A percentile compares a stretch with the other conserved stretches of the same genome.
Evolutionary conservation across 306 rosid species (phyloP).

Genomic region (Cucurbita ficifolia): DNA sequence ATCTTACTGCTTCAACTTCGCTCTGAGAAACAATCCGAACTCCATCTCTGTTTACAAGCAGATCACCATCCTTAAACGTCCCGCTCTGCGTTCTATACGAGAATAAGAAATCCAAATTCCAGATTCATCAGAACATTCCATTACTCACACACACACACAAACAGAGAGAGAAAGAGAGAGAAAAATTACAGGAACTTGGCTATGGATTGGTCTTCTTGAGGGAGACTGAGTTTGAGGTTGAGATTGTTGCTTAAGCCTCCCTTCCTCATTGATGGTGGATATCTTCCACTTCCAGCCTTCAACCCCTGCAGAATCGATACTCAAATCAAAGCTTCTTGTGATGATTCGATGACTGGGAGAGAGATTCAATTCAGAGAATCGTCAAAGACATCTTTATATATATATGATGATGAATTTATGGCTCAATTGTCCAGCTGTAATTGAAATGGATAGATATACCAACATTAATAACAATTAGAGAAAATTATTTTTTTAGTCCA

Average conservation of each 20-base stretch:
- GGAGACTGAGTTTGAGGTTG: constrained; percentile 68
- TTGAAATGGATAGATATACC: neutral
- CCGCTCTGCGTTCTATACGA: constrained; percentile 76
- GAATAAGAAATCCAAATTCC: constrained; percentile 8
- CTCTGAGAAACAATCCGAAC: constrained; percentile 69
- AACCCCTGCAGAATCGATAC: neutral
- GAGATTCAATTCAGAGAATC: neutral
- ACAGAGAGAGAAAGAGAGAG: constrained; percentile 5
- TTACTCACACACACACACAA: constrained; percentile 10
- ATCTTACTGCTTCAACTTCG: constrained; percentile 69
- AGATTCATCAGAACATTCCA: constrained; percentile 14
- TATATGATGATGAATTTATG: neutral
- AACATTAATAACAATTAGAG: neutral
- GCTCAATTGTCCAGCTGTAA: neutral
- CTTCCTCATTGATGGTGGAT: constrained; percentile 37
- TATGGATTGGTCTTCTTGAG: constrained; percentile 52
- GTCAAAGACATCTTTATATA: neutral
- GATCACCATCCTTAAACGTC: constrained; percentile 89
- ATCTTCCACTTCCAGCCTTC: neutral
- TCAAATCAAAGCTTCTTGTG: neutral
- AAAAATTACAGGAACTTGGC: constrained; percentile 52
- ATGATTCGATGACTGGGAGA: neutral
- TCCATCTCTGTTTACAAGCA: constrained; percentile 82
- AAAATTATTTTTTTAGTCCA: too few relatives aligned
- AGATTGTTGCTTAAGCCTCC: constrained; percentile 47